A percentile compares a stretch with the other conserved stretches of the same genome.
Evolutionary conservation across 768 basidiomycete species (phyloP).

Genomic region (Fomitopsis serialis): DNA sequence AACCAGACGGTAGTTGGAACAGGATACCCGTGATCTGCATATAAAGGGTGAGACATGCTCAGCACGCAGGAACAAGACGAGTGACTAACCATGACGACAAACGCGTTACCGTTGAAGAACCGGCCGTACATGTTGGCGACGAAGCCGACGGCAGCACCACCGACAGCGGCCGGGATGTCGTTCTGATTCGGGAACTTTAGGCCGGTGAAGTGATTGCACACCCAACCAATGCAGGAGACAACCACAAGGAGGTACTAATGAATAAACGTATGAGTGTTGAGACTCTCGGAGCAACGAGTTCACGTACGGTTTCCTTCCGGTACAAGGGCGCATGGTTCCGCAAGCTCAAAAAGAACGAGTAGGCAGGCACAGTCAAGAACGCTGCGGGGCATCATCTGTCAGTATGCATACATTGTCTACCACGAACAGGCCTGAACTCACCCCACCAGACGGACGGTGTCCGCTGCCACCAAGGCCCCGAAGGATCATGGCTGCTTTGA

Average conservation of each 20-base stretch:
- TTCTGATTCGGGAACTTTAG: slow-evolving; percentile 57
- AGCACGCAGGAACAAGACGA: not conserved
- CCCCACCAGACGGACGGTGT: slow-evolving; percentile 74
- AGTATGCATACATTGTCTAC: not conserved
- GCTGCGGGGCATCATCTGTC: slow-evolving; percentile 30
- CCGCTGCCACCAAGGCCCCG: slow-evolving; percentile 67
- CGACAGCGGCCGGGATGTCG: slow-evolving; percentile 77
- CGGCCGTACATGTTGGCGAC: slow-evolving; percentile 75
- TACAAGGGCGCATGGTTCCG: slow-evolving; percentile 58
- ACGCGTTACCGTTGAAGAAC: slow-evolving; percentile 68
- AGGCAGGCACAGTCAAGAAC: slow-evolving; percentile 69
- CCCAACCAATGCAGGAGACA: slow-evolving; percentile 71
- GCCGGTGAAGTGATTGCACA: slow-evolving; percentile 68
- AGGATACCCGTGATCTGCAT: slow-evolving; percentile 66
- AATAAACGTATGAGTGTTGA: not conserved
- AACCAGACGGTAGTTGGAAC: slow-evolving; percentile 80
- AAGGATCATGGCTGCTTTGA: slow-evolving; percentile 43
- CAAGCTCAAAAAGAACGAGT: slow-evolving; percentile 59
- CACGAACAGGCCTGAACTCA: slow-evolving; percentile 24
- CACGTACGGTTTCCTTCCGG: slow-evolving; percentile 48
- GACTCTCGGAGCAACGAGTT: not conserved
- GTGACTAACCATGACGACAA: slow-evolving; percentile 69
- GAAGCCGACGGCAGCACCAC: slow-evolving; percentile 77
- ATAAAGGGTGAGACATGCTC: not conserved
- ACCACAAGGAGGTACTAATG: slow-evolving; percentile 44